A percentile compares a stretch with the other conserved stretches of the same genome.
Evolutionary conservation across 257 asterid genomes (phyloP).

Genomic region (Plantago ovata): DNA sequence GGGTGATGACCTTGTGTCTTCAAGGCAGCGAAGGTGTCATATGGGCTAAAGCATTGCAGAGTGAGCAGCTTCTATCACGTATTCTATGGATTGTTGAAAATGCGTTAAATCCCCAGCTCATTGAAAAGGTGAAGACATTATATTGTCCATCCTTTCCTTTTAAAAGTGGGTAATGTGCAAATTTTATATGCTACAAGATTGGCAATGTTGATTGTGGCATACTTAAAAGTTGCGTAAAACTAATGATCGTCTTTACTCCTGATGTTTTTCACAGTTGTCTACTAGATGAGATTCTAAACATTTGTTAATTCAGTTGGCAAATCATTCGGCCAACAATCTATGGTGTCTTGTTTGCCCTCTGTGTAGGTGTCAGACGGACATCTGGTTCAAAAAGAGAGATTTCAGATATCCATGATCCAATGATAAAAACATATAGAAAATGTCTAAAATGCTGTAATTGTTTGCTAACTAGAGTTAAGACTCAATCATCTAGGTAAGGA

Average conservation of each 20-base stretch:
- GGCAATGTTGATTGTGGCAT: not conserved
- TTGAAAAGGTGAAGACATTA: slow-evolving; percentile 55
- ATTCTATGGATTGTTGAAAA: slow-evolving; percentile 84
- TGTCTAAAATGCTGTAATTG: too few relatives aligned
- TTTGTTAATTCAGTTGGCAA: not conserved
- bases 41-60: slow-evolving; percentile 69
- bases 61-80: slow-evolving; percentile 64
- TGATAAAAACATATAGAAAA: too few relatives aligned
- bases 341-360: too few relatives aligned
- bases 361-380: too few relatives aligned
- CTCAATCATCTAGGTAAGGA: too few relatives aligned
- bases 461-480: too few relatives aligned
- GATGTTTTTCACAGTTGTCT: not conserved
- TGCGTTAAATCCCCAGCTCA: slow-evolving; percentile 64
- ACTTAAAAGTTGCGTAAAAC: not conserved
- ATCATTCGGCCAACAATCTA: too few relatives aligned
- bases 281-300: slow-evolving; percentile 1
- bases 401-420: too few relatives aligned
- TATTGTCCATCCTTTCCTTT: slow-evolving; percentile 11
- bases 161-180: slow-evolving; percentile 13
- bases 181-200: not conserved
- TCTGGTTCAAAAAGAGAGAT: too few relatives aligned
- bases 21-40: slow-evolving; percentile 55
- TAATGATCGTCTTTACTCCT: not conserved
- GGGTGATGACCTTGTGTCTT: slow-evolving; percentile 73